A percentile compares a stretch with the other conserved stretches of the same genome.
phyloP scores from a whole-genome alignment of 2,329 filamentous ascomycete genomes.

The Akanthomyces muscarius region DNA sequence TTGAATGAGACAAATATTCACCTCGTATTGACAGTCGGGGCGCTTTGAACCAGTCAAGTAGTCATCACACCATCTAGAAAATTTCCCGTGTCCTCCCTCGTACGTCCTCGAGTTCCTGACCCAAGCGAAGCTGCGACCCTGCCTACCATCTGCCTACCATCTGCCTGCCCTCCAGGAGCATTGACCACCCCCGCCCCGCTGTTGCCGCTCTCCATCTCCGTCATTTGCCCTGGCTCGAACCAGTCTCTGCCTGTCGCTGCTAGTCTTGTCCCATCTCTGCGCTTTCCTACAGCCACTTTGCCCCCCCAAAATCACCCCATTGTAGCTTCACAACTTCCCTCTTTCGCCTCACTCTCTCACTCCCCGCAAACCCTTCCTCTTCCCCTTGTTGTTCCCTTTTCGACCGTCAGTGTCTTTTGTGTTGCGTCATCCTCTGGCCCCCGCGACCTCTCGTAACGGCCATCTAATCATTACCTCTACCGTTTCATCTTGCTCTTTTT shows the following conservation, averaged over 20 bases:
- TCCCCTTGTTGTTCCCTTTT: neutral
- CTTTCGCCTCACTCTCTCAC: neutral
- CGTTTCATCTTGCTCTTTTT: neutral
- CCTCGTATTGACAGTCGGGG: neutral
- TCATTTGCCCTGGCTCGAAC: constrained; percentile 8
- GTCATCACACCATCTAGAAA: neutral
- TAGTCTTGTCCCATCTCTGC: neutral
- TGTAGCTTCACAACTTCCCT: constrained; percentile 11
- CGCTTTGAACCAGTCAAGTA: too few relatives aligned
- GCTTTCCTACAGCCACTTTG: neutral
- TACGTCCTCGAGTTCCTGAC: too few relatives aligned
- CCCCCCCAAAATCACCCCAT: constrained; percentile 14
- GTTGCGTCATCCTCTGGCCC: neutral
- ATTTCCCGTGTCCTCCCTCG: neutral
- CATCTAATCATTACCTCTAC: neutral
- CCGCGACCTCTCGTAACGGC: neutral
- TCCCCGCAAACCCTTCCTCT: neutral
- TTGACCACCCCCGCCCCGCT: constrained; percentile 17
- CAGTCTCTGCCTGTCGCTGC: constrained; percentile 3
- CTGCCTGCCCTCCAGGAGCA: neutral
- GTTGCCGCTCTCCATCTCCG: constrained; percentile 17
- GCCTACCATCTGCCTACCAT: neutral
- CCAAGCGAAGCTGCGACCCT: neutral
- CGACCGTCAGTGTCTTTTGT: neutral
- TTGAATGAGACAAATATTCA: neutral